Evolutionary conservation across 1,284 basidiomycete genomes (phyloP), one percentile per base, ranked within the genome.

Genomic region (Rhodotorula sp.): DNA sequence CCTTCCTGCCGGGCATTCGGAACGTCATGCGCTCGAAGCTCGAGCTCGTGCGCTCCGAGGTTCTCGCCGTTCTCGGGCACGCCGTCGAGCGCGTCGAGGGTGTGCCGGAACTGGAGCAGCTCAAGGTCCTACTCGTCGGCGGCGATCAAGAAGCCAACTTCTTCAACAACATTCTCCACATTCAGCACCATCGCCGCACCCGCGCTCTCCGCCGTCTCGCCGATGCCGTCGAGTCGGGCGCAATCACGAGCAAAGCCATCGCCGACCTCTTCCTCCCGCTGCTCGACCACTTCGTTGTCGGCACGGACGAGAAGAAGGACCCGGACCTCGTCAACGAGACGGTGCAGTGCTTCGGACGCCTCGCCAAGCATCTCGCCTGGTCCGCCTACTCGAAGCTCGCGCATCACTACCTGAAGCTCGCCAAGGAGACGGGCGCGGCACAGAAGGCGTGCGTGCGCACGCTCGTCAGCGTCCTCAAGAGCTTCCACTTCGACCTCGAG

Each of bases 81-180:
- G 89, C 91, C 0, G 88, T 95, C 7, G 83, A 86, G 53, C 73
- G 80, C 34, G 57, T 57, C n/a, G 50, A 66, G 14, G 77, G 74
- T 5, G 52, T 77, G 16, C 27, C 72, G n/a, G 74, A 78, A 46
- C 61, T 79, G 14, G 74, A 78, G 27, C 74, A 79, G 53, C 67
- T 79, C 64, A 86, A 86, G 70, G 92, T 91, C 74, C 84, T 99
- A 16, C 85, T 97, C n/a, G 92, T 91, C 7, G 88, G 86, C 23
- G 94, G 92, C 1, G 96, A 99, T 79, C 91, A 92, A 60, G 97
- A 99, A 81, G 94, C 93, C 44, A 95, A 90, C 80, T 96, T 99
- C 83, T 98, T 99, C 86, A 90, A 90, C 84, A 99, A 99, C 81
- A 88, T 99, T 64, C 88, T 91, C 74, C 97, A 99, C 81, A 89